These are phyloP conservation scores for Viridothelium virens DNA, from an alignment of 495 filamentous ascomycete genomes.

Conservation along the genomic window DNA sequence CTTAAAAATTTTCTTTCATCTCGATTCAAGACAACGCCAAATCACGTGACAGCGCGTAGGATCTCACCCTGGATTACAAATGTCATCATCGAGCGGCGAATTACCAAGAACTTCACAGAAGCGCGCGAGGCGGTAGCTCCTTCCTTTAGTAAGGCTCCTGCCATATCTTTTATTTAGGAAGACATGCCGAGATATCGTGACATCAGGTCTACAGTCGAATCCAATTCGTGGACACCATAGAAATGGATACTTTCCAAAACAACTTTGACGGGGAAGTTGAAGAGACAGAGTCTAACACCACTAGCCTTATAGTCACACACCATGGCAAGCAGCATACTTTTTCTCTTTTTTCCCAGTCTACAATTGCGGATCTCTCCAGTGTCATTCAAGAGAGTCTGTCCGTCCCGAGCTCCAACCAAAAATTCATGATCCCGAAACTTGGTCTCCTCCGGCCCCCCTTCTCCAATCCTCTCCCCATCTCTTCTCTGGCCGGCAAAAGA, in stretches of 20 bases:
- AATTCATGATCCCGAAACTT: constrained; percentile 62
- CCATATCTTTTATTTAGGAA: neutral
- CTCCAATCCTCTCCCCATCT: constrained; percentile 45
- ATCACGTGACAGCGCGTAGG: neutral
- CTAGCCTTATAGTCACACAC: constrained; percentile 46
- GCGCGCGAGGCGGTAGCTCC: neutral
- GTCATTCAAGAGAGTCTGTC: constrained; percentile 47
- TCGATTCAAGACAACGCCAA: neutral
- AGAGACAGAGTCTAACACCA: neutral
- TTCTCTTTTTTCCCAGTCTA: constrained; percentile 40
- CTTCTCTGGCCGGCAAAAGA: constrained; percentile 48
- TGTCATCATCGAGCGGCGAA: constrained; percentile 5
- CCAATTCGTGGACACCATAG: neutral
- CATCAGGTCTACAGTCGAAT: no score
- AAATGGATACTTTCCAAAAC: neutral
- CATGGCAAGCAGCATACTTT: constrained; percentile 45
- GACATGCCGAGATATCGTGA: neutral
- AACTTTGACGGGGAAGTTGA: neutral
- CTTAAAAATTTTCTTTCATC: no score
- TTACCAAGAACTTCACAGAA: neutral
- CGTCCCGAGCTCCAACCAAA: constrained; percentile 64
- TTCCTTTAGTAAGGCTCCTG: neutral
- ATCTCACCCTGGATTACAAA: neutral
- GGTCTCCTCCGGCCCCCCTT: constrained; percentile 62
- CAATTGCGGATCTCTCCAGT: constrained; percentile 55